A percentile compares a stretch with the other conserved stretches of the same genome.
Evolutionary conservation across 176 grass and related monocot species (phyloP).

Genomic region (Rhynchospora tenuis): DNA sequence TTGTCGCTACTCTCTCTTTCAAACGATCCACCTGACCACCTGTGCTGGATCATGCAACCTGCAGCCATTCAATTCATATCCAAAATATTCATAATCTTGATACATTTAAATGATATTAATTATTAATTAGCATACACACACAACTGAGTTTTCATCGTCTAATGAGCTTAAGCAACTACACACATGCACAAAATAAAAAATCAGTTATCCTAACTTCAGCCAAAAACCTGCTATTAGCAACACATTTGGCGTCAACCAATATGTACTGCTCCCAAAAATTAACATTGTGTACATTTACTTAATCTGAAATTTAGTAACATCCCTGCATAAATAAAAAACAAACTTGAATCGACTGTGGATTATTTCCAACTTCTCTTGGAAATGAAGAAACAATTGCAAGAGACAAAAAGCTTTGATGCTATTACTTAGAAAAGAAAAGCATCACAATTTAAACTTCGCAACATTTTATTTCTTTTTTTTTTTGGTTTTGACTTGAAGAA

Average conservation of each 20-base stretch:
- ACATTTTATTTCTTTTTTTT: constrained; percentile 17
- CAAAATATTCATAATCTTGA: too few species aligned
- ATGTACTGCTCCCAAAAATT: background rate
- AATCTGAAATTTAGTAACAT: background rate
- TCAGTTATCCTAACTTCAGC: background rate
- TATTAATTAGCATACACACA: too few species aligned
- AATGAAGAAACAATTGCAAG: background rate
- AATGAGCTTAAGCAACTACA: background rate
- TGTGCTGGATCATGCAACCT: too few species aligned
- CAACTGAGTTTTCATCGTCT: too few species aligned
- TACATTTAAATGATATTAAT: too few species aligned
- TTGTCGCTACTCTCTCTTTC: background rate
- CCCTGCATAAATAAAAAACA: background rate
- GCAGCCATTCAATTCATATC: too few species aligned
- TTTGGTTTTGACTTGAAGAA: constrained; percentile 43
- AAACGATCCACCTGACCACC: too few species aligned
- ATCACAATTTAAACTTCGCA: background rate
- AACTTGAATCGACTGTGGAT: background rate
- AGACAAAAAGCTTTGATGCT: background rate
- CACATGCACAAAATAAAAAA: background rate
- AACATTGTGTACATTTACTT: background rate
- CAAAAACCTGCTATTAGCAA: background rate
- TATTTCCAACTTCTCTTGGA: background rate
- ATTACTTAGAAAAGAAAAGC: background rate
- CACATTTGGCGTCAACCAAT: background rate